Evolutionary conservation across 306 rosid genomes (phyloP).

Genomic region (Cicer chorassanicum): DNA sequence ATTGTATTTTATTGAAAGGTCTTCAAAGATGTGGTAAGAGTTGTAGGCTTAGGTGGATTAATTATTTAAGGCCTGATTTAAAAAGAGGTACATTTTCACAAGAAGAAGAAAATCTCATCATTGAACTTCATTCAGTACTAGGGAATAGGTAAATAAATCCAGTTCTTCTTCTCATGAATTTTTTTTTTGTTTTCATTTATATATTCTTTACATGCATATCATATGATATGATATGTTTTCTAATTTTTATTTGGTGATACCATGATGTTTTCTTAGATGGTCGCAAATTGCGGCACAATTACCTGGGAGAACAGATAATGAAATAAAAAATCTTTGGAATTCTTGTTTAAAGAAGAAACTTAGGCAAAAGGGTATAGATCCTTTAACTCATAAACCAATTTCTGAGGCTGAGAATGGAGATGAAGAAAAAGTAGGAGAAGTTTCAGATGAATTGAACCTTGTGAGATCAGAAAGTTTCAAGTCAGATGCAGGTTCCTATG

Average conservation of each 20-base stretch:
- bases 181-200: neutral
- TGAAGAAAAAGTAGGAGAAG: constrained; percentile 41
- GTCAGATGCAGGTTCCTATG: constrained; percentile 52
- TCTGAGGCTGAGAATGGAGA: constrained; percentile 54
- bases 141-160: constrained; percentile 63
- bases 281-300: constrained; percentile 86
- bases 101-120: constrained; percentile 62
- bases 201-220: no score
- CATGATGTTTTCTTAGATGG: constrained; percentile 59
- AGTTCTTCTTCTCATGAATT: constrained; percentile 11
- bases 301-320: constrained; percentile 92
- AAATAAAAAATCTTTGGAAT: constrained; percentile 92
- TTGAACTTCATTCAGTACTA: constrained; percentile 59
- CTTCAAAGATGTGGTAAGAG: constrained; percentile 75
- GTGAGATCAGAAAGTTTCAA: constrained; percentile 50
- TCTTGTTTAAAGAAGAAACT: constrained; percentile 88
- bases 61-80: constrained; percentile 69
- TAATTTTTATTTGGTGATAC: no score
- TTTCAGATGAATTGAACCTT: constrained; percentile 51
- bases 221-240: no score
- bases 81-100: constrained; percentile 69
- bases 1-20: constrained; percentile 49
- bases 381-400: constrained; percentile 77
- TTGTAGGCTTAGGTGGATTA: constrained; percentile 71
- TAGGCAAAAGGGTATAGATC: constrained; percentile 83